These are phyloP conservation scores for Metschnikowia picachoensis DNA, from an alignment of 805 yeast genomes.

Conservation along the genomic window DNA sequence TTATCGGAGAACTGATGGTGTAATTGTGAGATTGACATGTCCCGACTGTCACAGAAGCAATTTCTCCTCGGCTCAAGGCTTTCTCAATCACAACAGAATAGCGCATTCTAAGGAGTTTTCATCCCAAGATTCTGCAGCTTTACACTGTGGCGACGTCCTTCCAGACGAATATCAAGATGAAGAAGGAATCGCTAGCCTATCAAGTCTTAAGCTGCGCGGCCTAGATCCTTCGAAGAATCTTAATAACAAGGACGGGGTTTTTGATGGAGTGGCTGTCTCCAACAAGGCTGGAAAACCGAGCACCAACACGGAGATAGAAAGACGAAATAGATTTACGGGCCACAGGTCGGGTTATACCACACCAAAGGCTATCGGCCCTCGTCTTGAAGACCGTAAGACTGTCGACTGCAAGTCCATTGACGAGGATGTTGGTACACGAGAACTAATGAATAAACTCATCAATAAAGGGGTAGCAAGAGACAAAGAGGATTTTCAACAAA, in stretches of 20 bases:
- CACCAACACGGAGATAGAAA: too few species aligned
- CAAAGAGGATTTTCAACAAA: slow-evolving; percentile 25
- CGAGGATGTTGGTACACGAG: slow-evolving; percentile 13
- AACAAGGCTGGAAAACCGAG: too few species aligned
- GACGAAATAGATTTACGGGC: too few species aligned
- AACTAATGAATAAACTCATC: slow-evolving; percentile 35
- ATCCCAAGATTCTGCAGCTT: slow-evolving; percentile 72
- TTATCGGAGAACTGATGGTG: slow-evolving; percentile 66
- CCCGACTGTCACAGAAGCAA: slow-evolving; percentile 63
- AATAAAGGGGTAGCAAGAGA: slow-evolving; percentile 31
- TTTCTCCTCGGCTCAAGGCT: slow-evolving; percentile 78
- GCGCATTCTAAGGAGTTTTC: slow-evolving; percentile 70
- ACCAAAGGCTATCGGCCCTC: not conserved
- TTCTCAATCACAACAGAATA: slow-evolving; percentile 69
- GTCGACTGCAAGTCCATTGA: not conserved
- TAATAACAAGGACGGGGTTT: slow-evolving; percentile 34
- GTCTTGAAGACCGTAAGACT: not conserved
- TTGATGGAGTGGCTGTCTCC: slow-evolving; percentile 21
- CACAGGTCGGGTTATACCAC: too few species aligned
- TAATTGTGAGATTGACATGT: slow-evolving; percentile 64
- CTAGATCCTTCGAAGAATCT: slow-evolving; percentile 43
- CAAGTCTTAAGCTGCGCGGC: slow-evolving; percentile 30
- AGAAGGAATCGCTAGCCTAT: slow-evolving; percentile 41
- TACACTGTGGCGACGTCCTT: slow-evolving; percentile 56
- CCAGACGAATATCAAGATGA: slow-evolving; percentile 56